These are phyloP conservation scores for Auricularia sp. DNA, from an alignment of 768 basidiomycete genomes.

Conservation along the genomic window DNA sequence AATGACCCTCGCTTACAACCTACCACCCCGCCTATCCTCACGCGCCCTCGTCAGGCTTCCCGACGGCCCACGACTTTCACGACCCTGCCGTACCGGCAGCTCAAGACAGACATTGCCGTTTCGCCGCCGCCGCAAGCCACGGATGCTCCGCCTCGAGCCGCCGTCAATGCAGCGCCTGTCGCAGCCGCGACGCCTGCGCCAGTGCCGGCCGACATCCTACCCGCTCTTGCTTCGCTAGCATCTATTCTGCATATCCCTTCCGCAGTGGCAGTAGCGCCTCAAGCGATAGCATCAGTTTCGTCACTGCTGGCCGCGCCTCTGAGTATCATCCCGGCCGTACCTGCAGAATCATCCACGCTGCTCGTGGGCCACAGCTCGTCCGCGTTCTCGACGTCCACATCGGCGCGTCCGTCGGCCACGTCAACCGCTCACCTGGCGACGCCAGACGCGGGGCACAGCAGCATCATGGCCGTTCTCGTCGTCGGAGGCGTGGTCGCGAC, in stretches of 20 bases:
- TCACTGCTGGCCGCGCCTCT: too few relatives aligned
- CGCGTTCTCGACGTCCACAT: neutral
- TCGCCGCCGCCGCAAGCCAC: neutral
- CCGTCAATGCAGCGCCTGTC: neutral
- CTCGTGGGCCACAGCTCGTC: neutral
- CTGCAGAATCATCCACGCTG: too few relatives aligned
- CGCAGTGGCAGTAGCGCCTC: neutral
- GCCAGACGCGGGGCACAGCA: neutral
- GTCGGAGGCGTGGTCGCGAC: neutral
- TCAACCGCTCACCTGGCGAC: neutral
- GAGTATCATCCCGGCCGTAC: too few relatives aligned
- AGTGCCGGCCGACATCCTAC: neutral
- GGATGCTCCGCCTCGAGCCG: neutral
- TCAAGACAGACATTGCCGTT: too few relatives aligned
- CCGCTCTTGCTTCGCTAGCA: neutral
- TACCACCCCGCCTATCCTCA: too few relatives aligned
- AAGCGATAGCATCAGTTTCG: too few relatives aligned
- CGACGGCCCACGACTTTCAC: too few relatives aligned
- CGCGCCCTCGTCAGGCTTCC: too few relatives aligned
- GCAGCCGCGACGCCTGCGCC: neutral
- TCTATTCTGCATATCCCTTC: neutral
- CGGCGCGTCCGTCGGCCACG: neutral
- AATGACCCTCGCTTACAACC: neutral
- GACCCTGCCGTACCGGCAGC: too few relatives aligned
- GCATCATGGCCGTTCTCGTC: neutral